phyloP scores from a whole-genome alignment of 805 yeast species.

The Lipomyces lipofer region DNA sequence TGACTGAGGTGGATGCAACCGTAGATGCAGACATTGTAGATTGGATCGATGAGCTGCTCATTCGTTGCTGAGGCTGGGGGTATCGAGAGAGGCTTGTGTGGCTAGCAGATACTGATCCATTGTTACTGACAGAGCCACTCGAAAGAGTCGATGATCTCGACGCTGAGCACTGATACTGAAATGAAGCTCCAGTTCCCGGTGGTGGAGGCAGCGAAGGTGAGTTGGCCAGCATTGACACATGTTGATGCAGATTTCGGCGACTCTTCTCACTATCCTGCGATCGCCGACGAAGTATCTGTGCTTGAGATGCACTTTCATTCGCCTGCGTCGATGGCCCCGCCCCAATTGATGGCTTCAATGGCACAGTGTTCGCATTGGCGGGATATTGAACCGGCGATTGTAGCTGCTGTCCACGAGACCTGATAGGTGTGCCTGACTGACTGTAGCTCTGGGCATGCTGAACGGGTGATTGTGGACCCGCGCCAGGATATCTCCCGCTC shows the following conservation, averaged over 20 bases:
- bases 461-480: not conserved
- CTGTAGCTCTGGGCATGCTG: not conserved
- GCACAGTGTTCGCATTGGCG: not conserved
- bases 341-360: not conserved
- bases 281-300: slow-evolving; percentile 5
- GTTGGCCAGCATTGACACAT: not conserved
- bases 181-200: slow-evolving; percentile 3
- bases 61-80: not conserved
- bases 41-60: not conserved
- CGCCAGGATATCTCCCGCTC: not conserved
- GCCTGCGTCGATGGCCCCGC: slow-evolving; percentile 1
- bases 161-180: no score
- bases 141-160: not conserved
- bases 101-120: no score
- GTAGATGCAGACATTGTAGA: slow-evolving; percentile 6
- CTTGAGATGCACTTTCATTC: not conserved
- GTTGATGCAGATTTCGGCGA: not conserved
- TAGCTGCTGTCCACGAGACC: not conserved
- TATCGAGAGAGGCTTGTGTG: not conserved
- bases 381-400: not conserved
- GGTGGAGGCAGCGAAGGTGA: slow-evolving; percentile 14
- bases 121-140: no score
- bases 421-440: not conserved
- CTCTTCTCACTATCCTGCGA: slow-evolving; percentile 5
- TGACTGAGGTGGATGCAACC: not conserved